Base-by-base conservation (phyloP, 2,329 filamentous ascomycete species). In the Fusarium paranaense region DNA sequence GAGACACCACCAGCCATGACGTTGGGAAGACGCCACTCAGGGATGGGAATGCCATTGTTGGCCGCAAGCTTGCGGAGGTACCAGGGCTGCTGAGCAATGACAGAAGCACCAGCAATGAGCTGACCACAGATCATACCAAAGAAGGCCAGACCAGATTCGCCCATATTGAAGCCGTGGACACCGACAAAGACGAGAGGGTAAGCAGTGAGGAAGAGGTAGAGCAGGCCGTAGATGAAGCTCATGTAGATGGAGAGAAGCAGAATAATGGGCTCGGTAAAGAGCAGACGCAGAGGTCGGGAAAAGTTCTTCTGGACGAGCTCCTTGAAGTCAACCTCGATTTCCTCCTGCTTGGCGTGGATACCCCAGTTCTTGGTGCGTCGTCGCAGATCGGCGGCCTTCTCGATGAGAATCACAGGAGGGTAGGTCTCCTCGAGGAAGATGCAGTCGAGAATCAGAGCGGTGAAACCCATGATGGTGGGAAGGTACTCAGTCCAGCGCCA, bases 121-220 rank as follows among this genome's bases (percentile, higher is more conserved):
- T 95, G 89, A 56, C 94, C 94, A 10, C 87, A 78, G 61, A 97
- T 90, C 92, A 98, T 94, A 64, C 95, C 95, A 77, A 98, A 94
- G 81, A 95, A 97, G 6, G 94, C 91, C 6, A 98, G 87, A 2
- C 95, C 95, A 5, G 91, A 89, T 20, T 94, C 83, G 66, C 95
- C 95, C 2, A 87, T 78, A 37, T 84, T 90, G 85, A 96, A 92
- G 74, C 89, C 87, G 81, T 97, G 93, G 6, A 95, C 87, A 32
- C 87, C 86, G 70, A 92, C 86, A 83, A 97, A 97, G 57, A 97
- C 93, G 52, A 97, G 89, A 0, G 93, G 92, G 77, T 97, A 97
- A 1, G 94, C 93, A 0, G 94, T 95, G 62, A 98, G 87, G 85
- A 97, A 97, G 30, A 96, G 91, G 79, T 97, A 97, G 1, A 97